Evolutionary conservation across 2,329 filamentous ascomycete species (phyloP).

Genomic region (Aspergillus neoniger): DNA sequence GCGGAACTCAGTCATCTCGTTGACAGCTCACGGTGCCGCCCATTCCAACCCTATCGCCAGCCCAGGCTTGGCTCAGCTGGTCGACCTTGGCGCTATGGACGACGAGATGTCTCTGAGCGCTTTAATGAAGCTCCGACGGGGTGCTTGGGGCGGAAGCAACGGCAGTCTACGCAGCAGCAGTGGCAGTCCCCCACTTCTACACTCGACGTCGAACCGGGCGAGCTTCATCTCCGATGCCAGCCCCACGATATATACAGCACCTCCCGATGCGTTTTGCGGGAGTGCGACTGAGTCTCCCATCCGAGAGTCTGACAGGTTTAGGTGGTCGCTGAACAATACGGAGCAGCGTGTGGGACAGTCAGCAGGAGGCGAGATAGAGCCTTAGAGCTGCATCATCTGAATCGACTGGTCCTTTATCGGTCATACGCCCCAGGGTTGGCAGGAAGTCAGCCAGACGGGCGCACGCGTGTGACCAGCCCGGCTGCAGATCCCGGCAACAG

Average conservation of each 20-base stretch:
- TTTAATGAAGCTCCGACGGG: slow-evolving; percentile 70
- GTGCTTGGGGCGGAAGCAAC: slow-evolving; percentile 80
- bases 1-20: slow-evolving; percentile 82
- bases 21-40: slow-evolving; percentile 56
- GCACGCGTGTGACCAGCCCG: background rate
- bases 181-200: slow-evolving; percentile 42
- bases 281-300: slow-evolving; percentile 21
- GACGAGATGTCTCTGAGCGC: slow-evolving; percentile 73
- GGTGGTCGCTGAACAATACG: slow-evolving; percentile 10
- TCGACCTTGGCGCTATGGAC: slow-evolving; percentile 61
- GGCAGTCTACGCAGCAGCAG: slow-evolving; percentile 64
- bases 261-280: slow-evolving; percentile 22
- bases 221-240: slow-evolving; percentile 41
- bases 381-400: background rate
- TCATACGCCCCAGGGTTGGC: background rate
- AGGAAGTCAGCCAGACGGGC: background rate
- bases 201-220: slow-evolving; percentile 35
- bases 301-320: slow-evolving; percentile 14
- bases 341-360: slow-evolving; percentile 7
- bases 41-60: slow-evolving; percentile 61
- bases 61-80: slow-evolving; percentile 76
- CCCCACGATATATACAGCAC: slow-evolving; percentile 26
- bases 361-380: background rate
- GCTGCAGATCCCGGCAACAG: background rate
- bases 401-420: background rate